Base-by-base conservation (phyloP, 179 eudicot species). In the Beta macrorhiza region DNA sequence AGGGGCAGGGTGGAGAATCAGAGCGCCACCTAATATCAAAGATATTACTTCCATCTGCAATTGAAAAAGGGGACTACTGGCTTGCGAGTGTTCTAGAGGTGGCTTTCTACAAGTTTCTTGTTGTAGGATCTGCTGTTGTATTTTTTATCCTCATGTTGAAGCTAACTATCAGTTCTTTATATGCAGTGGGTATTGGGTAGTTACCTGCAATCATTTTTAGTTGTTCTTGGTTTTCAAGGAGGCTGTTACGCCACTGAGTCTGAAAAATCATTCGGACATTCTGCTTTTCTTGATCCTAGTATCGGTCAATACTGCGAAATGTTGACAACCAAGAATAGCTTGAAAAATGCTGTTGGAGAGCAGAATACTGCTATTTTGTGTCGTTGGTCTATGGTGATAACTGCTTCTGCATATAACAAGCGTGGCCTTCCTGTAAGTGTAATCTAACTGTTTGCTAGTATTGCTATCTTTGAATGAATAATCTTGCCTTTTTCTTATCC, bases 311-410 rank as follows among this genome's bases (percentile, higher is more conserved):
- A 89, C 88, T 92, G 99, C 85, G 84, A 87, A 83, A 87, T 91
- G 89, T 84, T 96, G 88, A 90, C 92, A 70, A 83, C 89, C 61
- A 92, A 93, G 78, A 94, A 88, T 82, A 84, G 83, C 84, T 80
- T 94, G 87, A 96, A 85, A 84, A 96, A 94, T 92, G 91, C 97
- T 84, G 87, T 88, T 78, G 98, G 99, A 55, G 99, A 96, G 85
- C 81, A 64, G 82, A 89, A 89, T 87, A 87, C 92, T 79, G 85
- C 93, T 58, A 81, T 87, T 77, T 81, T 96, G 73, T 78, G 86
- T 83, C 86, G 92, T 83, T 92, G 97, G 99, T 91, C 97, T 72
- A 79, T 86, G 69, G 79, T 89, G 86, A 89, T 90, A 90, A 84
- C 83, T 82, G 87, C 90, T 69, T 87, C 87, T 86, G 94, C 97